phyloP scores from a whole-genome alignment of 257 asterid species.

The Handroanthus guayacan region DNA sequence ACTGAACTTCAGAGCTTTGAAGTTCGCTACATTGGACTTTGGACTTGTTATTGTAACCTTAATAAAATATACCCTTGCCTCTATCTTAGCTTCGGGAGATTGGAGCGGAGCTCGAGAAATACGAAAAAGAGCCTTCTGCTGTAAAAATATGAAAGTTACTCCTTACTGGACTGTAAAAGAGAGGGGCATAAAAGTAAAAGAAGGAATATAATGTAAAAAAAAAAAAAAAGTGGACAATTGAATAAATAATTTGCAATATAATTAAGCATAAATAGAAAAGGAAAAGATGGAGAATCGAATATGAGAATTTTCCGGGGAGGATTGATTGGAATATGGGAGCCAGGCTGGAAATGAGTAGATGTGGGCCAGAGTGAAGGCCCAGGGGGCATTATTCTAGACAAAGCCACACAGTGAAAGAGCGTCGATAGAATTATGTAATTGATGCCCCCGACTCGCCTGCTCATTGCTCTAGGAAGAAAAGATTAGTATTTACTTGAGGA shows the following conservation, averaged over 20 bases:
- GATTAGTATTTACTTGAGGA: no score
- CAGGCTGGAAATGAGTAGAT: slow-evolving; percentile 38
- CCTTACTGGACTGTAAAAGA: background rate
- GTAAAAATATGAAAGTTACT: background rate
- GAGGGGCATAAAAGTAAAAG: background rate
- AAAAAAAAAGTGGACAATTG: background rate
- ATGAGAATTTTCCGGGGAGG: background rate
- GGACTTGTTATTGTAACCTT: background rate
- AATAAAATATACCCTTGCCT: slow-evolving; percentile 22
- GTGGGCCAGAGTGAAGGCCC: slow-evolving; percentile 33
- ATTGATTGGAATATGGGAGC: slow-evolving; percentile 26
- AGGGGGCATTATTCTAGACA: background rate
- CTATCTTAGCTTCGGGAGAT: slow-evolving; percentile 6
- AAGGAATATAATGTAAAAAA: background rate
- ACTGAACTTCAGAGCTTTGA: slow-evolving; percentile 21
- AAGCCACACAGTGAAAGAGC: background rate
- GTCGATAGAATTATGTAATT: background rate
- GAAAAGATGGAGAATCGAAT: background rate
- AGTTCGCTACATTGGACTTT: slow-evolving; percentile 25
- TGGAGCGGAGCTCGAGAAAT: slow-evolving; percentile 17
- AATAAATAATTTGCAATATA: background rate
- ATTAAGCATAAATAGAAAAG: background rate
- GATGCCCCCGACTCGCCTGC: background rate
- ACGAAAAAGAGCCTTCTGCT: background rate
- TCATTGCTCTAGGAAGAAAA: no score